A percentile compares a stretch with the other conserved stretches of the same genome.
phyloP scores from a whole-genome alignment of 148 eudicot genomes.

The Spergularia marina region DNA sequence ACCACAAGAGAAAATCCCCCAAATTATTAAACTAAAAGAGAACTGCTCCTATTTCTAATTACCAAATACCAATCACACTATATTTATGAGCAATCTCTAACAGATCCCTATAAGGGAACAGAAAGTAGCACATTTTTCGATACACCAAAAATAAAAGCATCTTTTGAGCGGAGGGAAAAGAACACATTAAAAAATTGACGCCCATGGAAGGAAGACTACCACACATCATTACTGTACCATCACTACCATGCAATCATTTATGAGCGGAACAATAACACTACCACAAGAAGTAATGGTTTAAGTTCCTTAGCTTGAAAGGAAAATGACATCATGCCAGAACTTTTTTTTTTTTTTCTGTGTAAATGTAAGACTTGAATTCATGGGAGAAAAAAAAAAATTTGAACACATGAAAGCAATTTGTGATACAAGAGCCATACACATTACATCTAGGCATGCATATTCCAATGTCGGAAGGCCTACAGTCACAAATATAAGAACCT shows the following conservation, averaged over 20 bases:
- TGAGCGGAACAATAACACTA: not conserved
- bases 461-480: not conserved
- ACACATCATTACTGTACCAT: too few relatives aligned
- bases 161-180: not conserved
- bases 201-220: not conserved
- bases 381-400: too few relatives aligned
- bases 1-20: slow-evolving; percentile 2
- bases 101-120: not conserved
- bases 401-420: not conserved
- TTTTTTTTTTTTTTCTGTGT: too few relatives aligned
- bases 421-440: not conserved
- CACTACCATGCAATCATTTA: not conserved
- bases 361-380: too few relatives aligned
- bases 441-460: not conserved
- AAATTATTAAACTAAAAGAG: not conserved
- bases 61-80: slow-evolving; percentile 4
- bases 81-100: slow-evolving; percentile 1
- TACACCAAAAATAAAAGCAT: not conserved
- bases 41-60: not conserved
- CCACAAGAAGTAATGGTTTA: not conserved
- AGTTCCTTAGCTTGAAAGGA: not conserved
- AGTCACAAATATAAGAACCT: not conserved
- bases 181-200: not conserved
- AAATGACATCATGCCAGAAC: not conserved
- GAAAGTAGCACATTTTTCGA: not conserved